Evolutionary conservation across 140 eudicot genomes (phyloP).

Genomic region (Senecio squalidus): DNA sequence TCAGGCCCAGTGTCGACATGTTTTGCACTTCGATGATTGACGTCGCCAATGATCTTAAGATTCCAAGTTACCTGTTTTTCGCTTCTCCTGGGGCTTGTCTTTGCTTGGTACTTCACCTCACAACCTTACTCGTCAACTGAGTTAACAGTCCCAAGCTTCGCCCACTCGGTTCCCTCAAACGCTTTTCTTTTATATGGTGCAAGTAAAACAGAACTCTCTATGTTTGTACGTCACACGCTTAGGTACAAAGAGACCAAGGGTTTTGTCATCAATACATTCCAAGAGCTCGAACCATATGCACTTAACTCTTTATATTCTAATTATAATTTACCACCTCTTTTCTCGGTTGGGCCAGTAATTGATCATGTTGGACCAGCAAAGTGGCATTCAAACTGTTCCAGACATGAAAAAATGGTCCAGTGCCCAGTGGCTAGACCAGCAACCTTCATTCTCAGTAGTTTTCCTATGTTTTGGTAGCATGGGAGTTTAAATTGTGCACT

Average conservation of each 20-base stretch:
- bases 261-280: conserved; percentile 34
- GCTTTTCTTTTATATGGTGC: conserved; percentile 24
- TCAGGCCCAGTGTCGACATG: too few species aligned
- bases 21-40: conserved; percentile 45
- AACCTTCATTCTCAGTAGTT: conserved; percentile 12
- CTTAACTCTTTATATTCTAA: conserved; percentile 18
- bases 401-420: conserved; percentile 5
- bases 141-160: conserved; percentile 25
- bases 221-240: conserved; percentile 18
- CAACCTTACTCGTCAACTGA: conserved; percentile 16
- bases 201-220: conserved; percentile 19
- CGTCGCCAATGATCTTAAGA: conserved; percentile 25
- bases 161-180: conserved; percentile 19
- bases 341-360: conserved; percentile 36
- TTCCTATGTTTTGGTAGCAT: conserved; percentile 22
- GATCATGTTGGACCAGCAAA: conserved; percentile 38
- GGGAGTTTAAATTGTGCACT: conserved; percentile 8
- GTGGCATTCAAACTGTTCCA: conserved; percentile 20
- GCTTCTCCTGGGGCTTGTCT: conserved; percentile 43
- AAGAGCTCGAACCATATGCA: conserved; percentile 27
- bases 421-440: conserved; percentile 23
- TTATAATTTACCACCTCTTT: conserved; percentile 29
- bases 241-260: conserved; percentile 43
- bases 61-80: conserved; percentile 31
- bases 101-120: conserved; percentile 35